Base-by-base conservation (phyloP, 345 rosid genomes). In the Microthlaspi erraticum region DNA sequence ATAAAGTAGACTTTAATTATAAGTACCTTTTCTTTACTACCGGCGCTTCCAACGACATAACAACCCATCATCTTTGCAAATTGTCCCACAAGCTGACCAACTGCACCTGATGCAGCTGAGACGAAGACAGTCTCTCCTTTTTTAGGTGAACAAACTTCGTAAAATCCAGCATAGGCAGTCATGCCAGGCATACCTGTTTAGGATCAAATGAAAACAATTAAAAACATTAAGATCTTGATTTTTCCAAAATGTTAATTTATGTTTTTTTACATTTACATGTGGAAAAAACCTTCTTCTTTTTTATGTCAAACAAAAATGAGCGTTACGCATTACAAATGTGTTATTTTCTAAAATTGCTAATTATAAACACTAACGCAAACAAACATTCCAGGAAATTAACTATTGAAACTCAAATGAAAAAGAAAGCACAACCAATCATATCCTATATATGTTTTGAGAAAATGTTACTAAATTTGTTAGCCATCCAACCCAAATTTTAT, bases 51-150 rank as follows among this genome's bases (percentile, higher is more conserved):
- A 52, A 84, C 86, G 29, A 87, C 88, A 71, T 83, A 75, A 54
- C 86, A 87, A 18, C 84, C 88, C 23, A 72, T 48, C 43, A 80
- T 31, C 80, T 86, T 86, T 2, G 88, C 91, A 74, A 80, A 81
- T 29, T 84, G 87, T 10, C 87, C 88, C 11, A 83, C 88, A 57
- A 85, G 84, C 82, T 88, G 88, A 49, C 91, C 94, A 37, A 84
- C 80, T 2, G 88, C 89, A 1, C 88, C 87, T 2, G 91, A 83
- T 41, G 91, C 87, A 0, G 89, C 85, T n/a, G 86, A 86, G 10
- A 85, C 67, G 39, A 71, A 88, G 50, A 88, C 88, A 2, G 26
- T 70, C 33, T 89, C 91, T 67, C 84, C 88, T 56, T 74, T 54
- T 60, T 81, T 85, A 37, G 88, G 95, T 29, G 71, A 62, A 58